Evolutionary conservation across 257 asterid species (phyloP), one percentile per base, ranked within the genome.

Genomic region (Schizonepeta tenuifolia): DNA sequence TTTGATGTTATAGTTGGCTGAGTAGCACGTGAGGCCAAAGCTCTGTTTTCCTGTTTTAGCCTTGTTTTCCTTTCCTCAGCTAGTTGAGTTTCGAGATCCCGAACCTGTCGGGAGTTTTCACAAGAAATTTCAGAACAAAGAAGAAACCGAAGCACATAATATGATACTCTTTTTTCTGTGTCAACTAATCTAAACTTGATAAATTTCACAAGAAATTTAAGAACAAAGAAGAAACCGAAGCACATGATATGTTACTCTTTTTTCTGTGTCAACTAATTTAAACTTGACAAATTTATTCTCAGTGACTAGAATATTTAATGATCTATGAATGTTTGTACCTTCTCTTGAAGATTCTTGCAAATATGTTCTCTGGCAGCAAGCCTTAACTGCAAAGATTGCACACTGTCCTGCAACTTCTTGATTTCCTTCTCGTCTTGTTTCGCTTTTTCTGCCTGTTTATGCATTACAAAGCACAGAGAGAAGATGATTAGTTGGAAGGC

Each of bases 351-450:
- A 77, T 70, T 92, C 81, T 81, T 82, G 86, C 94, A 88, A 2
- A 84, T 77, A 41, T 86, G 92, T 71, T 93, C 98, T 85, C 96
- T 87, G 49, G 89, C 89, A 58, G 86, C 81, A 79, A 89, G 90
- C 79, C 89, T 84, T 43, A 89, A 65, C 77, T 89, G 96, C 88
- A 91, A 51, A 71, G 96, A 76, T 83, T 93, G 98, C 56, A 90
- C 44, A 74, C 26, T 86, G 12, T 93, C 98, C 86, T 90, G 98
- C 88, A 93, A 85, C 79, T 82, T 89, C 81, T 87, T 90, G 10
- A 83, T 83, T 86, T 93, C 98, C 81, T 86, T 89, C 83, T 90
- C 98, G 74, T 93, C 98, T 47, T 90, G 93, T 78, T 90, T 93
- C 1, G 84, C 88, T 53, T 90, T 90, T 76, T 93, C 98, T 60